These are phyloP conservation scores for Boletus smithii DNA, from an alignment of 1,284 basidiomycete species.

Conservation along the genomic window DNA sequence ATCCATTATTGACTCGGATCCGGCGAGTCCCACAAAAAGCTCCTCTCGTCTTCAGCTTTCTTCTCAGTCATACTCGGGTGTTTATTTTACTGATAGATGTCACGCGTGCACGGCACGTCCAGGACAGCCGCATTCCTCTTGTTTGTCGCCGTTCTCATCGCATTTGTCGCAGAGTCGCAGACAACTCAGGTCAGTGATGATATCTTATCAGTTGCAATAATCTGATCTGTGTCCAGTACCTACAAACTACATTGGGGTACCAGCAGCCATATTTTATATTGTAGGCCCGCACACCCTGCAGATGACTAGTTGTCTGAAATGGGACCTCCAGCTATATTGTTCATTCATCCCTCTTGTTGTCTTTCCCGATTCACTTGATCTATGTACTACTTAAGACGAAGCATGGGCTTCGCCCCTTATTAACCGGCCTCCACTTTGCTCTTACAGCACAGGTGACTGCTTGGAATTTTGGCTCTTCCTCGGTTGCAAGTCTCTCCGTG, in stretches of 20 bases:
- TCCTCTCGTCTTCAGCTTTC: background rate
- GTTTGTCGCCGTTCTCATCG: constrained; percentile 52
- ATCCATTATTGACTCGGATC: too few relatives aligned
- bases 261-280: constrained; percentile 77
- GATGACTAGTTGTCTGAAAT: constrained; percentile 8
- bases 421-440: constrained; percentile 49
- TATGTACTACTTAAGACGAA: constrained; percentile 51
- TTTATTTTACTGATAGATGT: constrained; percentile 20
- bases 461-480: constrained; percentile 21
- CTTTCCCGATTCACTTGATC: constrained; percentile 70
- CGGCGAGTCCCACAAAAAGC: too few relatives aligned
- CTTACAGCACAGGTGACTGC: constrained; percentile 53
- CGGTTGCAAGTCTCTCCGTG: constrained; percentile 39
- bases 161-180: constrained; percentile 69
- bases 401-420: constrained; percentile 44
- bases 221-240: constrained; percentile 47
- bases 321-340: constrained; percentile 58
- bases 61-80: too few relatives aligned
- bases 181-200: constrained; percentile 57
- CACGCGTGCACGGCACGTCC: constrained; percentile 15
- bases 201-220: background rate
- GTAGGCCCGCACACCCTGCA: constrained; percentile 40
- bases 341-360: constrained; percentile 65
- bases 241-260: constrained; percentile 68
- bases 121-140: constrained; percentile 28